Evolutionary conservation across 2,329 filamentous ascomycete genomes (phyloP).

Genomic region (Neophaeococcomyces aloes): DNA sequence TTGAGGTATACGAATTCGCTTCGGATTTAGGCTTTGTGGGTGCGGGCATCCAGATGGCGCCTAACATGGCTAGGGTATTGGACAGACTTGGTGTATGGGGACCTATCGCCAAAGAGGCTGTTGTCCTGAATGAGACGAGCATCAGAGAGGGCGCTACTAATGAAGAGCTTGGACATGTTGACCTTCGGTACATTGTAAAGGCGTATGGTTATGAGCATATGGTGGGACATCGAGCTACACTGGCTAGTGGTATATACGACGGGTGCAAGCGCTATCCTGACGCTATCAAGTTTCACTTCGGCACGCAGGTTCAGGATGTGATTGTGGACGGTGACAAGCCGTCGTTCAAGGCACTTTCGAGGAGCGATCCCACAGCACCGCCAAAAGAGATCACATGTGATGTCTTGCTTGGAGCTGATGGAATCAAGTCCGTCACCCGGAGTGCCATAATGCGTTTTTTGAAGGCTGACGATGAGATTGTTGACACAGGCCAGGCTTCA

Average conservation of each 20-base stretch:
- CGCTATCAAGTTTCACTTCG: constrained; percentile 59
- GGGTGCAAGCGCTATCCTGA: constrained; percentile 53
- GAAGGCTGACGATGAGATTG: constrained; percentile 31
- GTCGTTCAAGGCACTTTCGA: constrained; percentile 49
- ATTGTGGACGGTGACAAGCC: constrained; percentile 50
- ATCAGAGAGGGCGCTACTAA: constrained; percentile 63
- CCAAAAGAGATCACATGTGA: constrained; percentile 43
- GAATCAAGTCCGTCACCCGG: constrained; percentile 42
- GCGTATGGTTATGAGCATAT: constrained; percentile 69
- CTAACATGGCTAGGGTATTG: constrained; percentile 69
- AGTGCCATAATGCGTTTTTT: constrained; percentile 32
- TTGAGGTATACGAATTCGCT: constrained; percentile 64
- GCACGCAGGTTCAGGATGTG: constrained; percentile 45
- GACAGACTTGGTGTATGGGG: constrained; percentile 63
- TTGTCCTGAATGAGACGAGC: constrained; percentile 59
- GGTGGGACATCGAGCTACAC: constrained; percentile 64
- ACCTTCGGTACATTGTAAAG: constrained; percentile 54
- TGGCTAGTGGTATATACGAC: constrained; percentile 59
- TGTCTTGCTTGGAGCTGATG: constrained; percentile 44
- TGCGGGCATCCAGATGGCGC: constrained; percentile 73
- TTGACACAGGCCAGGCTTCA: constrained; percentile 43
- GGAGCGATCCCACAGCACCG: constrained; percentile 37
- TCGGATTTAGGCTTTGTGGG: constrained; percentile 69
- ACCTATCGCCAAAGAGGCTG: constrained; percentile 59
- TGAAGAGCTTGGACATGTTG: constrained; percentile 58